Evolutionary conservation across 768 basidiomycete species (phyloP).

Genomic region (Hysterangium stoloniferum): DNA sequence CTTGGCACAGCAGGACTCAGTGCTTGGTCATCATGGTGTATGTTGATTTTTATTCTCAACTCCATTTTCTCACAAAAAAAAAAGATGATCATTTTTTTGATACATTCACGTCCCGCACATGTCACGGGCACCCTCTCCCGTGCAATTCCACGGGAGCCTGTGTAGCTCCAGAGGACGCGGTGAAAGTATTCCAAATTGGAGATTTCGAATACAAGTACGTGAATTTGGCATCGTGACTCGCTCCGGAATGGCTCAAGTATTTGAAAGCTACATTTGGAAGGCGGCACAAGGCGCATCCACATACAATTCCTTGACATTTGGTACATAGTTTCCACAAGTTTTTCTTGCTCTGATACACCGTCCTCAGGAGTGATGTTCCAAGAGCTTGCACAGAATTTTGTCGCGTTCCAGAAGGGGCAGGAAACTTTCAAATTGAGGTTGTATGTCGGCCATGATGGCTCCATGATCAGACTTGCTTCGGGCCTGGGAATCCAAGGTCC

Average conservation of each 20-base stretch:
- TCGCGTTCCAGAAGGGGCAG: conserved; percentile 24
- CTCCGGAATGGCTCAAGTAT: not conserved
- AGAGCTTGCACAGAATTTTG: conserved; percentile 36
- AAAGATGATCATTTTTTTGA: conserved; percentile 46
- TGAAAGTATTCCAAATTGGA: conserved; percentile 28
- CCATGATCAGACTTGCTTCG: conserved; percentile 35
- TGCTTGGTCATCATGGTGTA: conserved; percentile 43
- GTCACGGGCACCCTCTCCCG: conserved; percentile 36
- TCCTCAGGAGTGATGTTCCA: conserved; percentile 37
- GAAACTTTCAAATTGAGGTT: conserved; percentile 32
- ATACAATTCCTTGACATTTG: conserved; percentile 39
- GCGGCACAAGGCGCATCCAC: conserved; percentile 34
- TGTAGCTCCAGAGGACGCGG: conserved; percentile 32
- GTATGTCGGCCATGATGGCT: conserved; percentile 42
- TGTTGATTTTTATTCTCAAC: conserved; percentile 12
- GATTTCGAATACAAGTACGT: conserved; percentile 35
- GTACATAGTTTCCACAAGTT: conserved; percentile 19
- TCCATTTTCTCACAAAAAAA: not conserved
- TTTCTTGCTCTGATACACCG: not conserved
- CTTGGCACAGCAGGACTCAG: conserved; percentile 34
- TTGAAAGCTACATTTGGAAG: conserved; percentile 43
- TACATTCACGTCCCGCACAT: conserved; percentile 42
- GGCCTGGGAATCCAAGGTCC: conserved; percentile 30
- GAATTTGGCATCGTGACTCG: not conserved
- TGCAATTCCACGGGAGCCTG: conserved; percentile 37